These are phyloP conservation scores for Chlamydomonas applanata DNA, from an alignment of 139 green algal species.

Conservation along the genomic window DNA sequence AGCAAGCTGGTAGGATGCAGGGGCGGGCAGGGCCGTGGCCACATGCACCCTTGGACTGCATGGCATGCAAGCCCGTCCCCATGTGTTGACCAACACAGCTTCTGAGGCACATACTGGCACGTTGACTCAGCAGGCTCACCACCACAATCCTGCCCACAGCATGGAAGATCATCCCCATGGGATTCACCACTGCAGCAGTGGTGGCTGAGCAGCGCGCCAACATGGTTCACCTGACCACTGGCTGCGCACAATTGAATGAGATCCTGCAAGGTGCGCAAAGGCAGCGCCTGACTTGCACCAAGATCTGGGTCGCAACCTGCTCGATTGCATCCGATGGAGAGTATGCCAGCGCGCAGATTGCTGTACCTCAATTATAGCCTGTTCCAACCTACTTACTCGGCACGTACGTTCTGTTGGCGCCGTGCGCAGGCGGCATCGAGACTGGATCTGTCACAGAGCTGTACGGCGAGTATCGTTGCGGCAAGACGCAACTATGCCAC, in stretches of 20 bases:
- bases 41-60: conserved; percentile 13
- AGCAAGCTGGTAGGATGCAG: conserved; percentile 68
- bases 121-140: too few relatives aligned
- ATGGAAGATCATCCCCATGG: conserved; percentile 87
- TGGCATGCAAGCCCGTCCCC: too few relatives aligned
- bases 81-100: too few relatives aligned
- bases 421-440: conserved; percentile 86
- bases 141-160: conserved; percentile 57
- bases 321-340: too few relatives aligned
- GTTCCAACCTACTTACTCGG: too few relatives aligned
- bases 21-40: not conserved
- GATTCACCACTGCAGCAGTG: conserved; percentile 91
- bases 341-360: too few relatives aligned
- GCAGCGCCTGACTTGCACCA: too few relatives aligned
- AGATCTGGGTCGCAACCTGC: too few relatives aligned
- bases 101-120: too few relatives aligned
- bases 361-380: too few relatives aligned
- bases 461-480: conserved; percentile 93
- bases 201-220: conserved; percentile 77
- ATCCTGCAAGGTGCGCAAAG: conserved; percentile 78
- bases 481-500: conserved; percentile 98
- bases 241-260: conserved; percentile 86
- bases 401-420: too few relatives aligned
- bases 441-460: conserved; percentile 97
- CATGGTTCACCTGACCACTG: conserved; percentile 88